A percentile compares a stretch with the other conserved stretches of the same genome.
These are phyloP conservation scores for Boletus tomentosulus DNA, from an alignment of 768 basidiomycete genomes.

Conservation along the genomic window DNA sequence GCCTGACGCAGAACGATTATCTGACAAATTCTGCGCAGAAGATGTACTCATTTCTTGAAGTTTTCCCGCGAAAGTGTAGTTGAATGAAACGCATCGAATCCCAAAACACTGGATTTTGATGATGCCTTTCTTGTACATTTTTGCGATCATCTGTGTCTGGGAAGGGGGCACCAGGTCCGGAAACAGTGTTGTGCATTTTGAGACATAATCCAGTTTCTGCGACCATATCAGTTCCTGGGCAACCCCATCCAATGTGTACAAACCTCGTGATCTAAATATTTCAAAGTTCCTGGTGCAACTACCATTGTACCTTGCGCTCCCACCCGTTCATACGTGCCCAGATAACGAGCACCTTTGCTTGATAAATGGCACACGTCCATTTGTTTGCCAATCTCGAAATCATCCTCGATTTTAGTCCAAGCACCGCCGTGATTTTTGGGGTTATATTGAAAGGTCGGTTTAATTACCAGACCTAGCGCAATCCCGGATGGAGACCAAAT, in stretches of 20 bases:
- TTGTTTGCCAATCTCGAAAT: slow-evolving; percentile 10
- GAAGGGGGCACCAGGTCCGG: slow-evolving; percentile 21
- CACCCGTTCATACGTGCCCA: slow-evolving; percentile 27
- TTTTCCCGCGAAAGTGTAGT: slow-evolving; percentile 12
- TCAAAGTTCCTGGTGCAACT: slow-evolving; percentile 10
- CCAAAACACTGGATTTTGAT: slow-evolving; percentile 26
- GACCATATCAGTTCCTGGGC: not conserved
- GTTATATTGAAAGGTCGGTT: slow-evolving; percentile 25
- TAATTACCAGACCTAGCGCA: slow-evolving; percentile 23
- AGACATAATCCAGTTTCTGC: slow-evolving; percentile 18
- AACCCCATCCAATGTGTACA: not conserved
- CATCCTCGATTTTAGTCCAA: slow-evolving; percentile 13
- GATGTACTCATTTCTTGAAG: slow-evolving; percentile 3
- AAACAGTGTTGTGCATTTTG: slow-evolving; percentile 17
- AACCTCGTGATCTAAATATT: slow-evolving; percentile 10
- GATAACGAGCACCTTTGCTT: slow-evolving; percentile 10
- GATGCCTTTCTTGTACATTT: slow-evolving; percentile 28
- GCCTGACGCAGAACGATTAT: not conserved
- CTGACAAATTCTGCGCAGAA: not conserved
- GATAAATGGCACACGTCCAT: slow-evolving; percentile 19
- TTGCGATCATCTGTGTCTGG: slow-evolving; percentile 22
- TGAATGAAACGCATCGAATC: slow-evolving; percentile 19
- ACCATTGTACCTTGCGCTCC: slow-evolving; percentile 8
- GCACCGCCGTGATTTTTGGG: slow-evolving; percentile 13
- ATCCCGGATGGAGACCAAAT: slow-evolving; percentile 23